phyloP scores from a whole-genome alignment of 192 early-diverging fungal genomes.

The Chytriomyces sp. region DNA sequence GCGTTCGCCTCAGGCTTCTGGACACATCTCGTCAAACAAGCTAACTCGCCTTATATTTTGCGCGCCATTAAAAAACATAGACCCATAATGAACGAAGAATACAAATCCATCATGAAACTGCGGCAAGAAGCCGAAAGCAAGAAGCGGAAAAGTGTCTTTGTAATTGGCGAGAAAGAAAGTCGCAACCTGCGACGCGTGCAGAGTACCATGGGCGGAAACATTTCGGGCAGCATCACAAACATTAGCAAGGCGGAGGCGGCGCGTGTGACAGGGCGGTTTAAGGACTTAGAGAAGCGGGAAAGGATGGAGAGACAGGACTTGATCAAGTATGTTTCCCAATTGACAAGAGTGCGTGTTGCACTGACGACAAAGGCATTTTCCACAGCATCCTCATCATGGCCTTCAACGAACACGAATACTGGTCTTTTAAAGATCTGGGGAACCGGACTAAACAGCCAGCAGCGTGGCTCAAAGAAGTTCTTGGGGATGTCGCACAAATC shows the following conservation, averaged over 20 bases:
- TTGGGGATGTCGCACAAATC: conserved; percentile 76
- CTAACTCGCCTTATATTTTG: no score
- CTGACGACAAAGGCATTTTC: not conserved
- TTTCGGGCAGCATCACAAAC: conserved; percentile 1
- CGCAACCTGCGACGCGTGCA: not conserved
- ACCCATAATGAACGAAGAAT: not conserved
- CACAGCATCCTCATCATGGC: conserved; percentile 67
- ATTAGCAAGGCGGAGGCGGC: not conserved
- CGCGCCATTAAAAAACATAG: no score
- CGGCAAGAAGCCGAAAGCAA: conserved; percentile 5
- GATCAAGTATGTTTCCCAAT: conserved; percentile 55
- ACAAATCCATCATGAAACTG: not conserved
- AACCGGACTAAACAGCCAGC: conserved; percentile 82
- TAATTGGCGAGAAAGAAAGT: not conserved
- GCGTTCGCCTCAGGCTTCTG: no score
- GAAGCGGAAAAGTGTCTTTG: not conserved
- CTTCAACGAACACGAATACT: conserved; percentile 81
- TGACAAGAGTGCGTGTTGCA: not conserved
- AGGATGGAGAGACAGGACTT: conserved; percentile 84
- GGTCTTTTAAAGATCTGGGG: conserved; percentile 80
- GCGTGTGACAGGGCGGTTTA: not conserved
- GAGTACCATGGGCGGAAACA: not conserved
- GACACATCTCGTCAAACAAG: no score
- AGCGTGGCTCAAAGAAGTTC: conserved; percentile 79
- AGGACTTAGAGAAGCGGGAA: conserved; percentile 66